These are phyloP conservation scores for Cordia subcordata DNA, from an alignment of 257 asterid species.

Conservation along the genomic window DNA sequence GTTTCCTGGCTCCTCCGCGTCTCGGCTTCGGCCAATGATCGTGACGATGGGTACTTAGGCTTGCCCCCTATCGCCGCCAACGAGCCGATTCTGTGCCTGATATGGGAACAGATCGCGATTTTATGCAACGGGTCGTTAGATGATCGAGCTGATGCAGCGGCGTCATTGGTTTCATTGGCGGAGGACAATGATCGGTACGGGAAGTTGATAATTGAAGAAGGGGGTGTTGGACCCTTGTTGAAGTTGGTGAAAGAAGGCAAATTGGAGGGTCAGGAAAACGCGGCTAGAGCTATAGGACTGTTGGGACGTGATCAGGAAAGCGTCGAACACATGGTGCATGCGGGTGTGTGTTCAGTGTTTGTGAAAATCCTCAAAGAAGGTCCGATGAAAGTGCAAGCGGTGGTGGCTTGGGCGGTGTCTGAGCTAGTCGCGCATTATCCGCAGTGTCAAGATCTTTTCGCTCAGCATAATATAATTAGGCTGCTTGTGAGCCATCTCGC, in stretches of 20 bases:
- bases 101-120: conserved; percentile 37
- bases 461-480: conserved; percentile 32
- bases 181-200: conserved; percentile 30
- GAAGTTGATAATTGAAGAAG: conserved; percentile 42
- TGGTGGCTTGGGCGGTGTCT: conserved; percentile 43
- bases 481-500: conserved; percentile 38
- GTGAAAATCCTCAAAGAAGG: conserved; percentile 38
- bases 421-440: conserved; percentile 34
- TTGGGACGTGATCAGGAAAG: conserved; percentile 35
- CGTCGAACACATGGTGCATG: conserved; percentile 22
- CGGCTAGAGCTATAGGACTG: conserved; percentile 43
- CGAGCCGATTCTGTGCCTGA: conserved; percentile 35
- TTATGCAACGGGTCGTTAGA: conserved; percentile 26
- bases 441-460: conserved; percentile 39
- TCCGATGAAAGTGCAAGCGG: conserved; percentile 35
- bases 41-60: conserved; percentile 26
- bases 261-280: conserved; percentile 43
- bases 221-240: conserved; percentile 35
- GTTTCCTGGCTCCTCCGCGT: conserved; percentile 38
- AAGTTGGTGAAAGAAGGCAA: conserved; percentile 34
- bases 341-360: conserved; percentile 28
- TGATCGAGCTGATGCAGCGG: conserved; percentile 38
- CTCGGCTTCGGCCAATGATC: conserved; percentile 24
- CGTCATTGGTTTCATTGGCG: conserved; percentile 33
- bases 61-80: conserved; percentile 37